Conservation (phyloP, 805 yeast genomes). For the Ogataea paraovalis region DNA sequence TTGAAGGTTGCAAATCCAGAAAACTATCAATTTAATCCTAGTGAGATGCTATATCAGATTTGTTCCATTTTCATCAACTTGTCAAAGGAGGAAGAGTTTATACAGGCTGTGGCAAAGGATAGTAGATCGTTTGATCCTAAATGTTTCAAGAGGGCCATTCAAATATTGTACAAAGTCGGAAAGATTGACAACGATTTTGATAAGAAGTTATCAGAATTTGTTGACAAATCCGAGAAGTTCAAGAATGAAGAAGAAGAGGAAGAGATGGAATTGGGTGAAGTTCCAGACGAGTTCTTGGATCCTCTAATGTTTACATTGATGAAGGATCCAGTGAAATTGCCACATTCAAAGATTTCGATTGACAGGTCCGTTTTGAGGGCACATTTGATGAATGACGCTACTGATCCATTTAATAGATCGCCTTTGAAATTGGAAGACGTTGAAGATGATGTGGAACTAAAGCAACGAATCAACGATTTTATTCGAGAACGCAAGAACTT, state of each 20-base stretch:
- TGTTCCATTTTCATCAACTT: slow-evolving; percentile 75
- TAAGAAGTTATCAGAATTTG: slow-evolving; percentile 49
- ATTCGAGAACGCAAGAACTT: slow-evolving; percentile 38
- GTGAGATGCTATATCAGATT: slow-evolving; percentile 60
- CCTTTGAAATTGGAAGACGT: slow-evolving; percentile 90
- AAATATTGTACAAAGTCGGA: slow-evolving; percentile 53
- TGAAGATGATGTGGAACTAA: slow-evolving; percentile 68
- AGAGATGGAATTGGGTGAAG: slow-evolving; percentile 84
- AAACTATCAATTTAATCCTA: slow-evolving; percentile 79
- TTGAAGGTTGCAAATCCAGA: slow-evolving; percentile 83
- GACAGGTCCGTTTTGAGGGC: slow-evolving; percentile 91
- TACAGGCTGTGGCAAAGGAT: slow-evolving; percentile 81
- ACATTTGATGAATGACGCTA: slow-evolving; percentile 88
- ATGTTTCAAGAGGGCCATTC: slow-evolving; percentile 67
- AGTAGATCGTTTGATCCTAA: slow-evolving; percentile 77
- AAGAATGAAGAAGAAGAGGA: slow-evolving; percentile 68
- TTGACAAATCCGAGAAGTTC: slow-evolving; percentile 57
- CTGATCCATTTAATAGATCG: slow-evolving; percentile 94
- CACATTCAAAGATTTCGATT: slow-evolving; percentile 77
- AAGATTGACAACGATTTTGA: slow-evolving; percentile 53
- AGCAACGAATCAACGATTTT: slow-evolving; percentile 55
- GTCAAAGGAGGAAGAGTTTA: slow-evolving; percentile 58
- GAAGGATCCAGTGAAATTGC: slow-evolving; percentile 95
- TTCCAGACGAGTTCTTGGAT: slow-evolving; percentile 95
- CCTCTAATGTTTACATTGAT: slow-evolving; percentile 94